Conservation (phyloP, 345 rosid species). For the Salix caprea region DNA sequence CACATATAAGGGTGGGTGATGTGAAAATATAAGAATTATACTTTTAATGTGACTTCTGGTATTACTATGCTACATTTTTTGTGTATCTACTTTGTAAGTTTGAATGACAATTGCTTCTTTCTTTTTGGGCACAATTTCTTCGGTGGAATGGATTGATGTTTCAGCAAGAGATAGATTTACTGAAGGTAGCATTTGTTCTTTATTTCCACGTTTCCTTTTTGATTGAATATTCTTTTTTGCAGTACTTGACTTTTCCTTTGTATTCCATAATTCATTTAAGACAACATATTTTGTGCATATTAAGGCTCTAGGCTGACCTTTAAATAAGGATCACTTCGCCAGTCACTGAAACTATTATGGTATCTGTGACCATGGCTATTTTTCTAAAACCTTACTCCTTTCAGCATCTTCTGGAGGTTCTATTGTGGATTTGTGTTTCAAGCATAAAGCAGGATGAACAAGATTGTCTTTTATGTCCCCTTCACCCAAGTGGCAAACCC, state of each 20-base stretch:
- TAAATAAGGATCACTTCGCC: background rate
- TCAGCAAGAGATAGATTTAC: slow-evolving; percentile 98
- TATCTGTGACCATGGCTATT: background rate
- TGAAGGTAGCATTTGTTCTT: slow-evolving; percentile 57
- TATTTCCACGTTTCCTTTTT: background rate
- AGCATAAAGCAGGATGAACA: background rate
- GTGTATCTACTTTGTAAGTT: slow-evolving; percentile 3
- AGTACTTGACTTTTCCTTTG: background rate
- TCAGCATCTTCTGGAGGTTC: background rate
- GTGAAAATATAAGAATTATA: background rate
- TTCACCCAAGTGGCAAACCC: background rate
- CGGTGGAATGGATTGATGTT: slow-evolving; percentile 27
- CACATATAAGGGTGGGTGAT: background rate
- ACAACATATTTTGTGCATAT: background rate
- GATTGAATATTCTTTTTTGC: background rate
- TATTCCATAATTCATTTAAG: background rate
- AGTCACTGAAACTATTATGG: background rate
- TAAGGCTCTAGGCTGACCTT: background rate
- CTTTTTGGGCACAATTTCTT: slow-evolving; percentile 22
- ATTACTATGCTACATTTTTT: slow-evolving; percentile 6
- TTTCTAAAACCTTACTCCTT: background rate
- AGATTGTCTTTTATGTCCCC: background rate
- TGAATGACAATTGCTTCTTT: slow-evolving; percentile 39
- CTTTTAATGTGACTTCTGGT: background rate
- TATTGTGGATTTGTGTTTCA: background rate